Evolutionary conservation across 164 flowering plant genomes (phyloP), one percentile per base, ranked within the genome.

Genomic region (Nymphaea colorata): DNA sequence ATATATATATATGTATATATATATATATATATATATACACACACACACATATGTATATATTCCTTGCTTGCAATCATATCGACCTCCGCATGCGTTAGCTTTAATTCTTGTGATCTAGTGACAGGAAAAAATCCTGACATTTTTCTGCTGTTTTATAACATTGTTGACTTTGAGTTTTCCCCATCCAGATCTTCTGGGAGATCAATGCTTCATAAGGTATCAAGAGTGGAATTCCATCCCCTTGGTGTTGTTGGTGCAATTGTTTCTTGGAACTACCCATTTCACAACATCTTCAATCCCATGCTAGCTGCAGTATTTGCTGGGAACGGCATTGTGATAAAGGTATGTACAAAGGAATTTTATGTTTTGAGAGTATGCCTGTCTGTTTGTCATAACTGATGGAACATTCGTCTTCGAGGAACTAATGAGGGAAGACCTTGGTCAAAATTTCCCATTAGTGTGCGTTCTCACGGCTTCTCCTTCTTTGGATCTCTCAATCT

Each of bases 231-330:
- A 74, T 93, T 89, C 68, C 85, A 88, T 76, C 98, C 97, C 15
- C 86, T 93, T 73, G 98, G 98, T 59, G 97, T 93, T 71, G 71
- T 93, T 76, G 98, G 98, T 68, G 98, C 98, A 42, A 91, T 93
- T 78, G 97, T 91, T 66, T 89, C 98, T 36, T 93, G 98, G 98
- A 93, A 93, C 75, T 93, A 93, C 77, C 98, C 98, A 63, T 93
- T 93, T 68, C 98, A 93, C 68, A 93, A 91, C 74, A 82, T 93
- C 66, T 89, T 93, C 66, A 93, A 93, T 76, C 97, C 98, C 61
- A 87, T 93, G 96, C 80, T 93, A 68, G 97, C 98, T 3, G 98
- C 98, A 55, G 86, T 93, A 15, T 93, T 93, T 79, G 86, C 98
- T 17, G 98, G 98, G 73, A 93, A 93, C 72, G 73, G 93, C 63